phyloP scores from a whole-genome alignment of 768 basidiomycete genomes.

The Termitomyces sp. region DNA sequence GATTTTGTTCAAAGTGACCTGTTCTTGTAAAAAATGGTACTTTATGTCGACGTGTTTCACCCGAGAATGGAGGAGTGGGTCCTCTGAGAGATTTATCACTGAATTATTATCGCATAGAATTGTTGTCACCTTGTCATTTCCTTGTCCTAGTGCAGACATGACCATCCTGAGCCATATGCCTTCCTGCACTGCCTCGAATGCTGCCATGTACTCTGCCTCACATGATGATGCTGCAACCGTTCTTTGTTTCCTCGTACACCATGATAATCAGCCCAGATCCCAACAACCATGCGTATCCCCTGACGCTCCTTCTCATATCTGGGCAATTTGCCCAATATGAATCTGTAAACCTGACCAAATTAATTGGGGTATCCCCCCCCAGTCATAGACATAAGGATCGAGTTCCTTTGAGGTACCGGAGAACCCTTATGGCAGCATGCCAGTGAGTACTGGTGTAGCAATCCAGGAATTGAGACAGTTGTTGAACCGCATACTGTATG shows the following conservation, averaged over 20 bases:
- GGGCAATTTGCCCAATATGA: too few relatives aligned
- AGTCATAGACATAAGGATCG: neutral
- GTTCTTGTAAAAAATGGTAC: neutral
- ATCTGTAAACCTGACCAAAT: too few relatives aligned
- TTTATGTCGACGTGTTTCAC: neutral
- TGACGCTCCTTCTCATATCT: neutral
- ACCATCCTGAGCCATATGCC: neutral
- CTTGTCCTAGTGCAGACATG: neutral
- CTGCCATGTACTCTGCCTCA: neutral
- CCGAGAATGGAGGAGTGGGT: neutral
- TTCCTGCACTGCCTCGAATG: neutral
- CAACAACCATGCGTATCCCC: neutral
- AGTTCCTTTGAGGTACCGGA: neutral
- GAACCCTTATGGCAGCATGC: neutral
- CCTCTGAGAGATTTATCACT: neutral
- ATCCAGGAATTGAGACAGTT: neutral
- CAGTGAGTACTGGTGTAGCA: neutral
- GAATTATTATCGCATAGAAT: neutral
- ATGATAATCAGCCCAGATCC: neutral
- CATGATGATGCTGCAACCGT: neutral
- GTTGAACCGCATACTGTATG: neutral
- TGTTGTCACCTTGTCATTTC: neutral
- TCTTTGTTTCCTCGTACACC: neutral
- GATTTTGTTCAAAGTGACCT: too few relatives aligned
- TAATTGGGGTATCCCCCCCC: neutral